phyloP scores from a whole-genome alignment of 2,329 filamentous ascomycete species.

The Colletotrichum limetticola region DNA sequence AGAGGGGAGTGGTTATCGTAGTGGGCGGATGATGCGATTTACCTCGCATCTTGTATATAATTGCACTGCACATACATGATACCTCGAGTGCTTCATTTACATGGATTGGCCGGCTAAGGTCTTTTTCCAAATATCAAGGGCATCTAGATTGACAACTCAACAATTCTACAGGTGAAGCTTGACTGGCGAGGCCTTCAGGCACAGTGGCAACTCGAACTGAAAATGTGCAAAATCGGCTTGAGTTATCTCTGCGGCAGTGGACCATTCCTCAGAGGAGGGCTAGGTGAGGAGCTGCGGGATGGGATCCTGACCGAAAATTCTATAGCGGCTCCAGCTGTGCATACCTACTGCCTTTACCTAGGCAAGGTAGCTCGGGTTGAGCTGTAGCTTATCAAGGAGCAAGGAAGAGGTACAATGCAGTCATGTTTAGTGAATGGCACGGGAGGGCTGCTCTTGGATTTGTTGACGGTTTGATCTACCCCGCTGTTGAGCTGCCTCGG shows the following conservation, averaged over 20 bases:
- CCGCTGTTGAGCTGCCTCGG: neutral
- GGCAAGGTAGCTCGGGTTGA: neutral
- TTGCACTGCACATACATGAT: conserved; percentile 15
- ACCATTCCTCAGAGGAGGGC: neutral
- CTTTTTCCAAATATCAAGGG: neutral
- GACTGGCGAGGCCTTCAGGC: neutral
- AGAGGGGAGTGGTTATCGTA: neutral
- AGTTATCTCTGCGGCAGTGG: neutral
- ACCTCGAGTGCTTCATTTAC: conserved; percentile 15
- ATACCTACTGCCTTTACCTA: neutral
- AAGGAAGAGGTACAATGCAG: neutral
- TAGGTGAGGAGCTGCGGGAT: neutral
- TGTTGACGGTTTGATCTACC: conserved; percentile 1
- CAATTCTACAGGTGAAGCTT: neutral
- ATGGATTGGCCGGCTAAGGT: neutral
- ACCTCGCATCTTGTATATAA: conserved; percentile 8
- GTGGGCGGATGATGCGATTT: neutral
- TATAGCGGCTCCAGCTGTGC: neutral
- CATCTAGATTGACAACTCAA: neutral
- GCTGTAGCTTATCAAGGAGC: neutral
- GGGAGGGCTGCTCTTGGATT: conserved; percentile 8
- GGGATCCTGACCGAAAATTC: neutral
- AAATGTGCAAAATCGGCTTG: neutral
- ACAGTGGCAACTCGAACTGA: neutral
- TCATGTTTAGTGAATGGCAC: conserved; percentile 1